These are phyloP conservation scores for Kuraishia piskuri DNA, from an alignment of 805 yeast genomes.

Conservation along the genomic window DNA sequence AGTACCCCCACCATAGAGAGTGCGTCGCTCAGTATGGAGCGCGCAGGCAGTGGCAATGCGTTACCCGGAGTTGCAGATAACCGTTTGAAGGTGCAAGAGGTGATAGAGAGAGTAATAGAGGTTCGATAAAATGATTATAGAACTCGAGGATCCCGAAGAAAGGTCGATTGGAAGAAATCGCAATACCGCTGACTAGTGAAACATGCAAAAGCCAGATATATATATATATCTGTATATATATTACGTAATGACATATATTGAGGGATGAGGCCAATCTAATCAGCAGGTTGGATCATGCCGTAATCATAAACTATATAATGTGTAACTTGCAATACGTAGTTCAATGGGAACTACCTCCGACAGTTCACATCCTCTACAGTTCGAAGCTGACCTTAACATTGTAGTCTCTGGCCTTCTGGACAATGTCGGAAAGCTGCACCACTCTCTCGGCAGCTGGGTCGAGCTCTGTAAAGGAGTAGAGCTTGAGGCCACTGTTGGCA, in stretches of 20 bases:
- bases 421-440: conserved; percentile 16
- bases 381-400: conserved; percentile 12
- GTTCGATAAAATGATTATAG: no score
- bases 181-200: no score
- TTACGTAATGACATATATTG: not conserved
- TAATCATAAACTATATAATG: not conserved
- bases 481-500: conserved; percentile 82
- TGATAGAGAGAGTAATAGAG: no score
- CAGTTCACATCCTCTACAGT: not conserved
- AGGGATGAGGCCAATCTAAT: not conserved
- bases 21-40: not conserved
- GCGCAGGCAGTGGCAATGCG: not conserved
- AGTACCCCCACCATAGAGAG: not conserved
- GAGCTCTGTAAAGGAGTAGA: conserved; percentile 83
- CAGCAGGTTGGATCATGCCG: no score
- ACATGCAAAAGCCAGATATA: not conserved
- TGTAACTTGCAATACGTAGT: not conserved
- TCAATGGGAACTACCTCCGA: not conserved
- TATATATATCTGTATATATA: not conserved
- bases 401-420: conserved; percentile 11
- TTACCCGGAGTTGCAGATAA: not conserved
- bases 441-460: conserved; percentile 97
- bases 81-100: not conserved
- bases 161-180: no score
- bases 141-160: no score